These are phyloP conservation scores for Nannochloropsis oceanica DNA, from an alignment of 108 stramenopile genomes.

Conservation along the genomic window DNA sequence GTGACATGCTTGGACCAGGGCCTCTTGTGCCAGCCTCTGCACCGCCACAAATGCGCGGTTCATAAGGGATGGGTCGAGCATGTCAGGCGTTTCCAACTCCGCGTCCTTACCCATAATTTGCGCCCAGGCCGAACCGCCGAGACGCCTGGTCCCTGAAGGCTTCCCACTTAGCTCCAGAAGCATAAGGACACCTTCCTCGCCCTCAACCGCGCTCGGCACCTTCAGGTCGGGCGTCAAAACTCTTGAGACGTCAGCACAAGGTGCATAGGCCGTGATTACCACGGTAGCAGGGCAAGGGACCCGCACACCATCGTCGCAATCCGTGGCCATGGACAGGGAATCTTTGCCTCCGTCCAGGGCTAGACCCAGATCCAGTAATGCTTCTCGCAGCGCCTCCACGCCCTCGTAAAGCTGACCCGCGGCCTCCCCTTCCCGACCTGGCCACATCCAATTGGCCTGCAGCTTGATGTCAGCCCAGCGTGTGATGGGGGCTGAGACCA, in stretches of 20 bases:
- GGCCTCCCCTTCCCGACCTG: slow-evolving; percentile 89
- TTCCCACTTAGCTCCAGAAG: not conserved
- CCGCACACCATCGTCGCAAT: slow-evolving; percentile 64
- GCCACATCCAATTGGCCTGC: slow-evolving; percentile 99
- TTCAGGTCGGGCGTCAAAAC: slow-evolving; percentile 93
- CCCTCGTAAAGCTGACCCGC: slow-evolving; percentile 94
- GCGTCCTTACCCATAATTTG: not conserved
- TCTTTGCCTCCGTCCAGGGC: slow-evolving; percentile 98
- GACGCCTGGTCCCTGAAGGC: not conserved
- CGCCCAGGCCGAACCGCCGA: not conserved
- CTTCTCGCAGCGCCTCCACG: slow-evolving; percentile 74
- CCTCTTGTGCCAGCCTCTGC: slow-evolving; percentile 62
- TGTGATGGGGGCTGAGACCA: slow-evolving; percentile 77
- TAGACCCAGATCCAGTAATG: slow-evolving; percentile 67
- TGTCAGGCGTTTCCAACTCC: slow-evolving; percentile 73
- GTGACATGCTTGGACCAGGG: slow-evolving; percentile 68
- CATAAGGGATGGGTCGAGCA: slow-evolving; percentile 64
- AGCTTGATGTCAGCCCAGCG: slow-evolving; percentile 67
- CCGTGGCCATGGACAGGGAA: slow-evolving; percentile 95
- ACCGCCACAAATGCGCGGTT: slow-evolving; percentile 71
- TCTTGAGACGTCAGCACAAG: slow-evolving; percentile 55
- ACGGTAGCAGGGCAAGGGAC: slow-evolving; percentile 94
- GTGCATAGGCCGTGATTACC: slow-evolving; percentile 64
- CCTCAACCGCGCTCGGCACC: slow-evolving; percentile 45
- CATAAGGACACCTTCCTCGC: not conserved